Percentiles rank a stretch among this genome's conserved stretches.
Evolutionary conservation across 2,329 filamentous ascomycete species (phyloP).

Genomic region (Diaporthe citriasiana): DNA sequence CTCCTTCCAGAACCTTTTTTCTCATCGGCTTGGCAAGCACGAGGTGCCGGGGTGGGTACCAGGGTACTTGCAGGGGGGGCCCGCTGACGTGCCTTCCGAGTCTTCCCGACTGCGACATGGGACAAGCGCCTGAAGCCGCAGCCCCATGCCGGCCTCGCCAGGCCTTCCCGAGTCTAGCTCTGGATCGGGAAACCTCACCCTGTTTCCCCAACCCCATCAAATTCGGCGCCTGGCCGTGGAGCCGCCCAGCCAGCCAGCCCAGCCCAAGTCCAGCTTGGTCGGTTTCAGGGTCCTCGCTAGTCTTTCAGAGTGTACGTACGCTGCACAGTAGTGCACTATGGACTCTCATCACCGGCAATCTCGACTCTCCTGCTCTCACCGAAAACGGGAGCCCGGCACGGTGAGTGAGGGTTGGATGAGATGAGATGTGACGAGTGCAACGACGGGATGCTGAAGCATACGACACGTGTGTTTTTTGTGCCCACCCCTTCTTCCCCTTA

Average conservation of each 20-base stretch:
- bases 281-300: slow-evolving; percentile 29
- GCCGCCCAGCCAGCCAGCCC: slow-evolving; percentile 22
- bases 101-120: slow-evolving; percentile 31
- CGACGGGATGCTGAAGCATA: slow-evolving; percentile 1
- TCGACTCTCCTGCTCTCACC: slow-evolving; percentile 15
- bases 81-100: slow-evolving; percentile 23
- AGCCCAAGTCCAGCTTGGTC: slow-evolving; percentile 23
- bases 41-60: slow-evolving; percentile 9
- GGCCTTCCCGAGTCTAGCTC: slow-evolving; percentile 33
- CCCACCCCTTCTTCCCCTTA: slow-evolving; percentile 10
- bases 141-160: slow-evolving; percentile 15
- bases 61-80: slow-evolving; percentile 8
- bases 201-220: slow-evolving; percentile 21
- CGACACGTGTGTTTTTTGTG: background rate
- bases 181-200: slow-evolving; percentile 23
- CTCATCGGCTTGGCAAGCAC: slow-evolving; percentile 32
- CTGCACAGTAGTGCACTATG: background rate
- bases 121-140: slow-evolving; percentile 16
- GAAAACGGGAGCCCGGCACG: slow-evolving; percentile 5
- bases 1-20: slow-evolving; percentile 35
- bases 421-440: background rate
- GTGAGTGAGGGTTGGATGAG: slow-evolving; percentile 6
- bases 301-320: background rate
- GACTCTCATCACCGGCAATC: slow-evolving; percentile 22
- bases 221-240: slow-evolving; percentile 26